Base-by-base conservation (phyloP, 768 basidiomycete genomes). In the Serpula lacrymans region DNA sequence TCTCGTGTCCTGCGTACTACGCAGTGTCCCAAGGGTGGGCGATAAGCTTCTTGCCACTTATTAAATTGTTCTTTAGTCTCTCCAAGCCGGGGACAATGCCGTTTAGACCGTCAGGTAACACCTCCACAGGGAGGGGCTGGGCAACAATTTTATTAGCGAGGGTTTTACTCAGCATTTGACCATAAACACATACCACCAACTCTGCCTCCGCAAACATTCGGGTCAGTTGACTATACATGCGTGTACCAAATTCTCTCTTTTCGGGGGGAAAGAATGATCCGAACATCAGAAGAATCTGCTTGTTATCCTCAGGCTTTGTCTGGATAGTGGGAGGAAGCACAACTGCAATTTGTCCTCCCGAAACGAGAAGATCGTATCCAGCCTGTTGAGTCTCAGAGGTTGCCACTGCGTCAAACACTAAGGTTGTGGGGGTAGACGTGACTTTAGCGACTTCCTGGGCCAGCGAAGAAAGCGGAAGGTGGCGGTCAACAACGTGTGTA, bases 31-130 rank as follows among this genome's bases (percentile, higher is more conserved):
- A 54, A 21, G 65, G 67, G 18, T 43, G 51, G 14, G 51, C 63
- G 25, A 69, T 52, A n/a, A 69, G 49, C 45, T 68, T 70, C 3
- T 53, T 28, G 8, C 62, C 62, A 12, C 64, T 67, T 2, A 70
- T 55, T 30, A 60, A 33, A 23, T 57, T 51, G 2, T 51, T 48
- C 39, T 63, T 46, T 39, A 72, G 21, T 16, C 58, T 49, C 36
- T 58, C 46, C 23, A 74, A 45, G 0, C 65, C 72, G 1, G 41
- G 60, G 7, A 43, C 41, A 7, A 70, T 61, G 6, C 58, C 67
- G 7, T 49, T 46, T 8, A 70, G 43, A 0, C 69, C 70, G 7
- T 49, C 48, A 0, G 57, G 50, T 2, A 72, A 41, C 1, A 68
- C 48, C 42, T 68, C 62, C 3, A 60, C 51, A 6, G 48, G 51